These are phyloP conservation scores for Coemansia sp. DNA, from an alignment of 192 early-diverging fungal species.

Conservation along the genomic window DNA sequence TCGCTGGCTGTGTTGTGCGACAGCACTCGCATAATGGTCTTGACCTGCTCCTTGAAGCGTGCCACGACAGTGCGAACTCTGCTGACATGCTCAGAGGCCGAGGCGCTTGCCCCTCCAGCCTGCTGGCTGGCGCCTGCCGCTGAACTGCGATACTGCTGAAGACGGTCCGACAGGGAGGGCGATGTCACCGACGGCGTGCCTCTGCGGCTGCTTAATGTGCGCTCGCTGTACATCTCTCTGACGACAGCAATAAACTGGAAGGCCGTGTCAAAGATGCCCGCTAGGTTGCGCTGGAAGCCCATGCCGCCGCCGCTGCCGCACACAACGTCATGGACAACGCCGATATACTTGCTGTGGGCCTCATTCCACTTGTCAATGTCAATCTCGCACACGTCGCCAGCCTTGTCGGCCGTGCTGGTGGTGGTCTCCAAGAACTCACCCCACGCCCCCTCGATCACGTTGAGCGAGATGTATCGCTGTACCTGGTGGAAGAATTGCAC, in stretches of 20 bases:
- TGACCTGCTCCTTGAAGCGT: constrained; percentile 54
- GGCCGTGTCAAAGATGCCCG: constrained; percentile 63
- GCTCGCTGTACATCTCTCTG: constrained; percentile 55
- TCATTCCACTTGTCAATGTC: constrained; percentile 81
- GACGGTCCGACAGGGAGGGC: constrained; percentile 15
- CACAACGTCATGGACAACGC: constrained; percentile 64
- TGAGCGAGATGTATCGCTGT: constrained; percentile 90
- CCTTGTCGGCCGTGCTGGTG: constrained; percentile 6
- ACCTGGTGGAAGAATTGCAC: constrained; percentile 92
- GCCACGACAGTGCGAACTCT: constrained; percentile 36
- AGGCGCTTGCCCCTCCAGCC: constrained; percentile 16
- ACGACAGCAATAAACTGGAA: constrained; percentile 56
- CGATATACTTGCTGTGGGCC: constrained; percentile 75
- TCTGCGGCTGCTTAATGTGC: constrained; percentile 28
- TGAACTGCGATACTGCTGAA: constrained; percentile 36
- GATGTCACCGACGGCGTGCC: background rate
- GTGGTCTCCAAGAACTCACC: constrained; percentile 58
- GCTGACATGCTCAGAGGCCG: constrained; percentile 45
- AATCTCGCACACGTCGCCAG: constrained; percentile 56
- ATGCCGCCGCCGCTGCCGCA: constrained; percentile 28
- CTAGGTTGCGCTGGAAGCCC: constrained; percentile 50
- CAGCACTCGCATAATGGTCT: constrained; percentile 55
- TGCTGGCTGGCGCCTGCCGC: constrained; percentile 27
- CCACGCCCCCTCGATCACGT: constrained; percentile 92
- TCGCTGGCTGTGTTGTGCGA: constrained; percentile 66